Conservation (phyloP, 2,329 filamentous ascomycete species). For the Paramyrothecium sp. region DNA sequence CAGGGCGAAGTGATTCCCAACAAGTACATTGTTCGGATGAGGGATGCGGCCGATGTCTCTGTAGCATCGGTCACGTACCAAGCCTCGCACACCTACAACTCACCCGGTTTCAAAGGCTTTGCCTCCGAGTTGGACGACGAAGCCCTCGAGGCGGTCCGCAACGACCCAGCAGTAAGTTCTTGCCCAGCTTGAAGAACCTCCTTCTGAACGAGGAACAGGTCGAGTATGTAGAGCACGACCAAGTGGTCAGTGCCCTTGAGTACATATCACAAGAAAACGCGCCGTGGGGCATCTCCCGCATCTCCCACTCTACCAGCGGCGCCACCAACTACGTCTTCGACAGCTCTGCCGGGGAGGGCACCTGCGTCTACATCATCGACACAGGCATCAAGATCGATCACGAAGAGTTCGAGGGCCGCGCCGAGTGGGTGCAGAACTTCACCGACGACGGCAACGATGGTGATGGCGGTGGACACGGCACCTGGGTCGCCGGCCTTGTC, state of each 20-base stretch:
- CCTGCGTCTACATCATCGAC: slow-evolving; percentile 32
- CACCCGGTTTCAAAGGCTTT: not conserved
- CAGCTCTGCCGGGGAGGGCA: slow-evolving; percentile 22
- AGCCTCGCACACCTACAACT: not conserved
- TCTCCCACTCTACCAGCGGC: slow-evolving; percentile 14
- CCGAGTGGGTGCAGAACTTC: slow-evolving; percentile 15
- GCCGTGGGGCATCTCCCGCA: slow-evolving; percentile 16
- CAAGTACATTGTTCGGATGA: not conserved
- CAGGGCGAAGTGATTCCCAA: not conserved
- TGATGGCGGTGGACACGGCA: slow-evolving; percentile 32
- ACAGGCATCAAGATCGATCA: slow-evolving; percentile 6
- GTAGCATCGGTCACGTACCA: not conserved
- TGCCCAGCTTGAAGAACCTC: not conserved
- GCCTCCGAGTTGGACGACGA: not conserved
- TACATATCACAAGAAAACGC: slow-evolving; percentile 23
- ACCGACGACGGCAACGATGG: slow-evolving; percentile 1
- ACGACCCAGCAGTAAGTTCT: slow-evolving; percentile 1
- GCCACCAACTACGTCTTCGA: slow-evolving; percentile 29
- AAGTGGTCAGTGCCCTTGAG: slow-evolving; percentile 14
- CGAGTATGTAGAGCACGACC: slow-evolving; percentile 30
- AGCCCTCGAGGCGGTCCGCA: not conserved
- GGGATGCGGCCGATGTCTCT: not conserved
- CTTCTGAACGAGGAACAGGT: slow-evolving; percentile 11
- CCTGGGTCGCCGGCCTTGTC: slow-evolving; percentile 21
- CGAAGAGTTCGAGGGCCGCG: slow-evolving; percentile 18